Evolutionary conservation across 148 eudicot species (phyloP).

Genomic region (Dianthus caryophyllus): DNA sequence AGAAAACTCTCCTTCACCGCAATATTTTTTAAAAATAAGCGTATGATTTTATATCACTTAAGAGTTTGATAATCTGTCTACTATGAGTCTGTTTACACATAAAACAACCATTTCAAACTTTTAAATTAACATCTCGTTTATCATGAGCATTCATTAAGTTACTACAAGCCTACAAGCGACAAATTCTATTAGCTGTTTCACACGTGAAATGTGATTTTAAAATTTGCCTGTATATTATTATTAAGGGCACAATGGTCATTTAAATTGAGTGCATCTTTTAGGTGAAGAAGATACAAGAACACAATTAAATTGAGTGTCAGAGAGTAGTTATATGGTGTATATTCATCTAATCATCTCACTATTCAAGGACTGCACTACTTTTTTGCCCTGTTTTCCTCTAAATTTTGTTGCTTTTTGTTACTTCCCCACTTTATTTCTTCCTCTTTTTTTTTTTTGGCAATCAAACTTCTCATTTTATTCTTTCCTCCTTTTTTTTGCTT

Average conservation of each 20-base stretch:
- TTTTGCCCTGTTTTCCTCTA: neutral
- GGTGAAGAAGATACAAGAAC: neutral
- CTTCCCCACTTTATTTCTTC: neutral
- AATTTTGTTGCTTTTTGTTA: neutral
- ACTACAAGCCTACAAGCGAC: too few relatives aligned
- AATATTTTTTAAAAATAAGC: too few relatives aligned
- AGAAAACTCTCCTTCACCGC: too few relatives aligned
- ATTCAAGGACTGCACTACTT: constrained; percentile 3
- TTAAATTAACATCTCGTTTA: too few relatives aligned
- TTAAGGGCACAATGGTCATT: constrained; percentile 1
- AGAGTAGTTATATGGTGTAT: constrained; percentile 10
- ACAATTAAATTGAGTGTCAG: neutral
- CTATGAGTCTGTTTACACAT: too few relatives aligned
- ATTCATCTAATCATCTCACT: constrained; percentile 16
- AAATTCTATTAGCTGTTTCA: too few relatives aligned
- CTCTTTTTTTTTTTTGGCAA: neutral
- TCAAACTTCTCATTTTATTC: constrained; percentile 26
- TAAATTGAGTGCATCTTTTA: neutral
- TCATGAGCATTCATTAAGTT: too few relatives aligned
- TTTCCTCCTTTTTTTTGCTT: neutral
- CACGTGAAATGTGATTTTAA: too few relatives aligned
- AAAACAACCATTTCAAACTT: too few relatives aligned
- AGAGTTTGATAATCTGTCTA: too few relatives aligned
- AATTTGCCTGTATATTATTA: too few relatives aligned
- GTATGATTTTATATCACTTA: too few relatives aligned